These are phyloP conservation scores for Lachancea cidri DNA, from an alignment of 805 yeast genomes.

Conservation along the genomic window DNA sequence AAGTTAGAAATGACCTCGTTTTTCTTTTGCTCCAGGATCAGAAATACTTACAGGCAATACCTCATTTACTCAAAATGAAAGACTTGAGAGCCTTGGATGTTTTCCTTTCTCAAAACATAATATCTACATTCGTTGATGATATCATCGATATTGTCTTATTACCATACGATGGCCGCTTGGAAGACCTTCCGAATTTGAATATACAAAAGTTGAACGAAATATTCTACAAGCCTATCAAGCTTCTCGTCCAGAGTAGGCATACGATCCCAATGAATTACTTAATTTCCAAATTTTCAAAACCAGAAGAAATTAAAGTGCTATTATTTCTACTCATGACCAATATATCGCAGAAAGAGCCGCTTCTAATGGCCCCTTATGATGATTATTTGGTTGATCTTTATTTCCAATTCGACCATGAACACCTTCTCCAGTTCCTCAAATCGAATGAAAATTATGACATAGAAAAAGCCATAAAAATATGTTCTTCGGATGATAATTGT, in stretches of 20 bases:
- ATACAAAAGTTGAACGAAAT: conserved; percentile 37
- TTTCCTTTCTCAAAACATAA: conserved; percentile 56
- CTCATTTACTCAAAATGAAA: conserved; percentile 51
- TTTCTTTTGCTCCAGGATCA: conserved; percentile 51
- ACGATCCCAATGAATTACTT: conserved; percentile 55
- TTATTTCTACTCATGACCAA: conserved; percentile 62
- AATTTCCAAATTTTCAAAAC: conserved; percentile 40
- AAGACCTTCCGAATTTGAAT: conserved; percentile 39
- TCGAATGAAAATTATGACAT: conserved; percentile 59
- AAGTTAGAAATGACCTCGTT: conserved; percentile 42
- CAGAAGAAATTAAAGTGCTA: conserved; percentile 41
- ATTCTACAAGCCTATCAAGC: conserved; percentile 42
- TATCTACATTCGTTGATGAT: conserved; percentile 42
- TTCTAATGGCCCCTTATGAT: conserved; percentile 52
- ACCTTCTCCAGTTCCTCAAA: conserved; percentile 57
- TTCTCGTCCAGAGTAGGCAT: conserved; percentile 60
- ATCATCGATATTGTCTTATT: conserved; percentile 49
- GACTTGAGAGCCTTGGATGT: conserved; percentile 54
- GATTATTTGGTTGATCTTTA: conserved; percentile 62
- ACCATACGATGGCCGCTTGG: conserved; percentile 31
- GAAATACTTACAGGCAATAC: conserved; percentile 59
- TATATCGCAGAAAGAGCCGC: conserved; percentile 52
- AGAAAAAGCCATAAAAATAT: conserved; percentile 60
- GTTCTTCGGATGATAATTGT: conserved; percentile 40
- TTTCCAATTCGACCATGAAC: conserved; percentile 50